Evolutionary conservation across 176 grass and related monocot genomes (phyloP).

Genomic region (Secale cereale): DNA sequence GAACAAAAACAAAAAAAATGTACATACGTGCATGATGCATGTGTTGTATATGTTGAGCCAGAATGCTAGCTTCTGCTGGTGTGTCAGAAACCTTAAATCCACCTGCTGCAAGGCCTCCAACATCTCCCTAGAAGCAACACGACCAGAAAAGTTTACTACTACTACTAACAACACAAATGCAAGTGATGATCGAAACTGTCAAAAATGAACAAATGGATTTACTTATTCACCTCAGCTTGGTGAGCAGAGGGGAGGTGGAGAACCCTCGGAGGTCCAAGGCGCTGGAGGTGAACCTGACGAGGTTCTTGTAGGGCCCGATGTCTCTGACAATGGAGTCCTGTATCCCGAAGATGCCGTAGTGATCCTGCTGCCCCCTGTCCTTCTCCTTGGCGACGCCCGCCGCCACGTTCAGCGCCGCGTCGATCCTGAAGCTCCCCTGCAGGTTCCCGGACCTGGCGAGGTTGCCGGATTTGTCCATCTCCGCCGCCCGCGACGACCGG

Average conservation of each 20-base stretch:
- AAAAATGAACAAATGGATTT: neutral
- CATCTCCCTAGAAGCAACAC: conserved; percentile 40
- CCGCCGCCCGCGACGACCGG: conserved; percentile 52
- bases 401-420: conserved; percentile 13
- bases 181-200: neutral
- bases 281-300: conserved; percentile 67
- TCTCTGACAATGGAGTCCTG: conserved; percentile 70
- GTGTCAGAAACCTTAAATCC: conserved; percentile 52
- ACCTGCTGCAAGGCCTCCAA: conserved; percentile 59
- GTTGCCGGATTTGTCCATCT: conserved; percentile 51
- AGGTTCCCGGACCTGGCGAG: conserved; percentile 35
- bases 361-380: conserved; percentile 67
- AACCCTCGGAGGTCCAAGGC: conserved; percentile 54
- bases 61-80: conserved; percentile 81
- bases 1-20: no score
- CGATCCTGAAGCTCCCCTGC: conserved; percentile 45
- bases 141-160: neutral
- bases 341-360: conserved; percentile 65
- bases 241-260: conserved; percentile 66
- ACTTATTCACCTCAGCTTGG: conserved; percentile 54
- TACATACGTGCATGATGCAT: conserved; percentile 89
- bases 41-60: conserved; percentile 94
- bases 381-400: neutral
- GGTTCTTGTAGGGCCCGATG: conserved; percentile 92
- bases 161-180: neutral